Percentiles rank a stretch among this genome's conserved stretches.
phyloP scores from a whole-genome alignment of 2,329 filamentous ascomycete genomes.

The Aspergillus brunneoviolaceus region DNA sequence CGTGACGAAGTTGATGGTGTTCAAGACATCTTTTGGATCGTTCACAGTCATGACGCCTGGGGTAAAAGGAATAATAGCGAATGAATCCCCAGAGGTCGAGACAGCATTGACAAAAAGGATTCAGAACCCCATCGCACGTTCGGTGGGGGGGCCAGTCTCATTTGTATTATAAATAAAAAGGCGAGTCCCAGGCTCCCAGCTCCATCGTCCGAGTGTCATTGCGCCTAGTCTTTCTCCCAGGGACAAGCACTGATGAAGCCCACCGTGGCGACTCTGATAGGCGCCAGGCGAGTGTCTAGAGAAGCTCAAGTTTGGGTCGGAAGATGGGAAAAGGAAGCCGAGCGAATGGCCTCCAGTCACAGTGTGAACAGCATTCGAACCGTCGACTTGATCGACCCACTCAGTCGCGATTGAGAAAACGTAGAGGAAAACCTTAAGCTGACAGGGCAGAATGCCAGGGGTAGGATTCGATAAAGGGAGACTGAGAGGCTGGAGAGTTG shows the following conservation, averaged over 20 bases:
- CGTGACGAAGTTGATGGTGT: constrained; percentile 36
- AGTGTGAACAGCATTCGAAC: not conserved
- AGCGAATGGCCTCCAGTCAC: not conserved
- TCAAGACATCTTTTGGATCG: constrained; percentile 28
- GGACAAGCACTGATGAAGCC: not conserved
- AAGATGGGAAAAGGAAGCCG: not conserved
- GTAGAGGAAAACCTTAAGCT: not conserved
- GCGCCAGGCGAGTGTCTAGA: not conserved
- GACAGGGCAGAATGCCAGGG: not conserved
- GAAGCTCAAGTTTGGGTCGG: constrained; percentile 7
- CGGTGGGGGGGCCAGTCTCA: not conserved
- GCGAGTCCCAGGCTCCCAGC: not conserved
- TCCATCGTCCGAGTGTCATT: not conserved
- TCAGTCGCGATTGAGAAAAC: not conserved
- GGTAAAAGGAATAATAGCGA: not conserved
- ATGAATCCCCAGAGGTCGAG: not conserved
- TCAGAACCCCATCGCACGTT: not conserved
- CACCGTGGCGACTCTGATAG: not conserved
- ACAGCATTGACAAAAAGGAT: not conserved
- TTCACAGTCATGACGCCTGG: constrained; percentile 17
- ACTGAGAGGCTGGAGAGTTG: not conserved
- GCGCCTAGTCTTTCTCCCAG: not conserved
- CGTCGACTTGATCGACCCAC: not conserved
- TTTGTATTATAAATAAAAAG: constrained; percentile 3
- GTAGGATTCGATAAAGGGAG: not conserved